A percentile compares a stretch with the other conserved stretches of the same genome.
Conservation (phyloP, 2,329 filamentous ascomycete genomes). For the Juglanconis sp. region DNA sequence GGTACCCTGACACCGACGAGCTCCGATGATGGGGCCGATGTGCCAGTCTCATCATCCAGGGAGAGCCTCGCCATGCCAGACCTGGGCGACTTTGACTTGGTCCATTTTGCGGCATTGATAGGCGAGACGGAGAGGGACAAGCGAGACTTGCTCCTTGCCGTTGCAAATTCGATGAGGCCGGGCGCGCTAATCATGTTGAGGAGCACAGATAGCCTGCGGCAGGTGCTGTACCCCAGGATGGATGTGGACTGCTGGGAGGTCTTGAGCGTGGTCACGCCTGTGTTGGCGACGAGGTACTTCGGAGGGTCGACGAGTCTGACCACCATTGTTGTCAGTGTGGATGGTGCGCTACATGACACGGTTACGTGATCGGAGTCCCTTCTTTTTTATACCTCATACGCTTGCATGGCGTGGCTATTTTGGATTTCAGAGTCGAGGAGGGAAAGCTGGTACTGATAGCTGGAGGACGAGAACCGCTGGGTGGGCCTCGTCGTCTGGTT, state of each 20-base stretch:
- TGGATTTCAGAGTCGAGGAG: neutral
- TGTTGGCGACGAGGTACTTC: constrained; percentile 9
- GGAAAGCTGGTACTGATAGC: too few species aligned
- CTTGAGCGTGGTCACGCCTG: constrained; percentile 3
- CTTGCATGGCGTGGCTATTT: neutral
- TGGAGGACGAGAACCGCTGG: too few species aligned
- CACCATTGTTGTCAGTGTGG: constrained; percentile 11
- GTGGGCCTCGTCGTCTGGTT: too few species aligned
- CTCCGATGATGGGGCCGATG: neutral
- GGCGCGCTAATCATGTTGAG: constrained; percentile 8
- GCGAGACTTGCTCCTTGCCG: constrained; percentile 7
- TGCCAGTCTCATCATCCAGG: neutral
- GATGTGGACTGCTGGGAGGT: constrained; percentile 10
- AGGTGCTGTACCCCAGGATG: constrained; percentile 10
- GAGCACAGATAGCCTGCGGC: constrained; percentile 9
- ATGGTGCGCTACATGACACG: neutral
- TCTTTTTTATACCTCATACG: neutral
- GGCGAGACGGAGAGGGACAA: constrained; percentile 12
- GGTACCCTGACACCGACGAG: neutral
- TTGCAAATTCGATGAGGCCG: constrained; percentile 3
- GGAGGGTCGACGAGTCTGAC: constrained; percentile 8
- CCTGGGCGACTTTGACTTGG: constrained; percentile 5
- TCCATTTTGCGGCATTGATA: constrained; percentile 9
- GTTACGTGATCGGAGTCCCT: neutral
- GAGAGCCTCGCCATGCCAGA: neutral